A percentile compares a stretch with the other conserved stretches of the same genome.
phyloP scores from a whole-genome alignment of 1,139 yeast species.

The Lodderomyces pseudojiufengensis region DNA sequence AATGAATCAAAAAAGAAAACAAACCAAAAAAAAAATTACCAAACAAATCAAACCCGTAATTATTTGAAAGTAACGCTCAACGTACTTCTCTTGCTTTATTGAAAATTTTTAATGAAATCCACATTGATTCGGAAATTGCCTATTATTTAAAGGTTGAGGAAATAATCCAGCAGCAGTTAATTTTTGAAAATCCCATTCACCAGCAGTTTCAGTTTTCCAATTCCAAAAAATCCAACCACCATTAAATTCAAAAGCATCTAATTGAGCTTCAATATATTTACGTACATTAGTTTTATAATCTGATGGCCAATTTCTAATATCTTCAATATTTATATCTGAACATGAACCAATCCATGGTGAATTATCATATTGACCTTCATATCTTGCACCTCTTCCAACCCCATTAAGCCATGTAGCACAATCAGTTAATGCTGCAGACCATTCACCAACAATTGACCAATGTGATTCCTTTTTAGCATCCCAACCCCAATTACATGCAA shows the following conservation, averaged over 20 bases:
- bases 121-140: slow-evolving; percentile 73
- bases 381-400: slow-evolving; percentile 83
- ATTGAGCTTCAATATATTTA: slow-evolving; percentile 79
- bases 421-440: slow-evolving; percentile 92
- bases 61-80: no score
- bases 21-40: no score
- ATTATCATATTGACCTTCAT: slow-evolving; percentile 61
- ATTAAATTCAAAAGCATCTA: slow-evolving; percentile 72
- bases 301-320: slow-evolving; percentile 57
- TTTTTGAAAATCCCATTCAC: slow-evolving; percentile 94
- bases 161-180: slow-evolving; percentile 63
- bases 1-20: no score
- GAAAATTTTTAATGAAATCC: slow-evolving; percentile 16
- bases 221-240: slow-evolving; percentile 91
- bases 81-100: neutral
- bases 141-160: slow-evolving; percentile 72
- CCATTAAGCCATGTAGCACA: slow-evolving; percentile 93
- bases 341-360: slow-evolving; percentile 62
- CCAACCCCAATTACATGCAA: slow-evolving; percentile 63
- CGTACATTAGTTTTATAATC: slow-evolving; percentile 58
- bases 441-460: slow-evolving; percentile 86
- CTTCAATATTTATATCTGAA: slow-evolving; percentile 42
- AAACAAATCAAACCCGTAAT: no score
- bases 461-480: slow-evolving; percentile 51
- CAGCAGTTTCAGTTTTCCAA: slow-evolving; percentile 79